Conservation (phyloP, 176 grass and related monocot species). For the Hsuehochloa calcarea region DNA sequence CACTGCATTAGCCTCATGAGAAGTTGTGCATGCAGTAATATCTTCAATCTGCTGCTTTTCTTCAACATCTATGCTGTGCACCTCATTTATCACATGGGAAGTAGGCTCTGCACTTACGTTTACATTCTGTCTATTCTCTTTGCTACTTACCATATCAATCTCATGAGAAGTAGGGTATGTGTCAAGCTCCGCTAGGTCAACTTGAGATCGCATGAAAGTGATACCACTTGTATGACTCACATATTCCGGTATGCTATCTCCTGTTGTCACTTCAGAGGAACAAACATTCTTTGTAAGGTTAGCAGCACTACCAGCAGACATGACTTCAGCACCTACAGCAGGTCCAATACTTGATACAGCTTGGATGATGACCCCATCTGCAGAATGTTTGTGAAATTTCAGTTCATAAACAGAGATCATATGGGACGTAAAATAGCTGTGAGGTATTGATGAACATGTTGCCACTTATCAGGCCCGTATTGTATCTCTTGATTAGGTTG, state of each 20-base stretch:
- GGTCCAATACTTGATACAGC: not conserved
- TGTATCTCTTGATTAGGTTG: not conserved
- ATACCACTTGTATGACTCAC: constrained; percentile 1
- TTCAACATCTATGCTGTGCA: not conserved
- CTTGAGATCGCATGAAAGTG: constrained; percentile 12
- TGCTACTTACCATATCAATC: not conserved
- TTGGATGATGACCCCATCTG: constrained; percentile 20
- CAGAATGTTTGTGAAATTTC: constrained; percentile 6
- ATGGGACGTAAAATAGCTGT: not conserved
- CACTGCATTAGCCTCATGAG: not conserved
- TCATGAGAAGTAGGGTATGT: not conserved
- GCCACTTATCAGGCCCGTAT: not conserved
- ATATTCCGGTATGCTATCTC: not conserved
- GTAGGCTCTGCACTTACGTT: not conserved
- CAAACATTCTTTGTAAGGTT: constrained; percentile 4
- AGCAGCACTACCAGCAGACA: not conserved
- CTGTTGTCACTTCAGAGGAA: not conserved
- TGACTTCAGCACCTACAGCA: not conserved
- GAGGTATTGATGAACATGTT: not conserved
- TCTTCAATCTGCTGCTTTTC: constrained; percentile 27
- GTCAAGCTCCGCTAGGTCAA: constrained; percentile 14
- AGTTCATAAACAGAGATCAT: constrained; percentile 8
- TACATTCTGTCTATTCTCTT: not conserved
- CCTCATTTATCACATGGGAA: not conserved
- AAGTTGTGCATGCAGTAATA: not conserved